Conservation (phyloP, 1,284 basidiomycete species). For the Heterobasidion parviporum region DNA sequence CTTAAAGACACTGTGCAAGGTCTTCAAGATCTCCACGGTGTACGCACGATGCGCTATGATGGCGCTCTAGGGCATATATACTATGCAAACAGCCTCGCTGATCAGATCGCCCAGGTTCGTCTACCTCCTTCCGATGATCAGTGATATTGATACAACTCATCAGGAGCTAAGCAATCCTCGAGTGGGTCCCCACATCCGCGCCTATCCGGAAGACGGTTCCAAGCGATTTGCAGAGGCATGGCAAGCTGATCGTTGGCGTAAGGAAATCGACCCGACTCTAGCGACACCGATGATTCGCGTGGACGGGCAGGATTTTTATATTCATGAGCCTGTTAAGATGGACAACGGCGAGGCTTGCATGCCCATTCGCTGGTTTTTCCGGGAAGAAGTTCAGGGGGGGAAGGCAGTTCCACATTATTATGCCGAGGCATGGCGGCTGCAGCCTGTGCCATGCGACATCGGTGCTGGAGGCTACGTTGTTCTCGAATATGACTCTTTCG, state of each 20-base stretch:
- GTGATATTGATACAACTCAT: no score
- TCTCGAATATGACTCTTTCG: no score
- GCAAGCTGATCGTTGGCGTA: not conserved
- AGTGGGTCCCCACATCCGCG: not conserved
- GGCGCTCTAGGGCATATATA: not conserved
- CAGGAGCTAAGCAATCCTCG: constrained; percentile 1
- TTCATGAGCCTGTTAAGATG: no score
- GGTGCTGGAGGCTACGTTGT: no score
- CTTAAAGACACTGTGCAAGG: not conserved
- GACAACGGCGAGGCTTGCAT: no score
- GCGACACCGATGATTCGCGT: not conserved
- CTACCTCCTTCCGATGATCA: no score
- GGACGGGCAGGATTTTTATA: no score
- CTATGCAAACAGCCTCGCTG: not conserved
- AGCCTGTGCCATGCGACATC: no score
- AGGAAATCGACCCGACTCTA: not conserved
- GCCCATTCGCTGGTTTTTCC: no score
- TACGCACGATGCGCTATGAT: constrained; percentile 1
- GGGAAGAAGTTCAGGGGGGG: no score
- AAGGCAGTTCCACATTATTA: no score
- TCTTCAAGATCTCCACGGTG: constrained; percentile 1
- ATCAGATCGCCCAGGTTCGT: not conserved
- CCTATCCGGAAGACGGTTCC: not conserved
- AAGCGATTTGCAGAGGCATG: not conserved
- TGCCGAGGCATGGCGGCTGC: no score